These are phyloP conservation scores for Trametes gibbosa DNA, from an alignment of 768 basidiomycete genomes.

Conservation along the genomic window DNA sequence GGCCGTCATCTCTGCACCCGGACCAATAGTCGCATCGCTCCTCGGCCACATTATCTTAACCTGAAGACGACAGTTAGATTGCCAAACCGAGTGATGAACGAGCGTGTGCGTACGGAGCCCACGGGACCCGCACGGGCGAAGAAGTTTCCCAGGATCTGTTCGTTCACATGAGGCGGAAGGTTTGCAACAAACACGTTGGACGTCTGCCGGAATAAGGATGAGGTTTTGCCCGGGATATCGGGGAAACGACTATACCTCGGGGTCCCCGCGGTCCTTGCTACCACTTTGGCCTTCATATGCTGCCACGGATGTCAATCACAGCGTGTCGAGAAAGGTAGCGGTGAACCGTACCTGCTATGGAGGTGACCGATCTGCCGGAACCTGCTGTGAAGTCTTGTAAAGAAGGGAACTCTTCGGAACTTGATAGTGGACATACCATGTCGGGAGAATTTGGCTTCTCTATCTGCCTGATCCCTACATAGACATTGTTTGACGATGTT, in stretches of 20 bases:
- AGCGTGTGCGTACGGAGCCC: conserved; percentile 63
- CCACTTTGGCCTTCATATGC: conserved; percentile 92
- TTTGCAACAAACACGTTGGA: conserved; percentile 97
- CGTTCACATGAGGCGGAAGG: conserved; percentile 82
- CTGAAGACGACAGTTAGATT: conserved; percentile 35
- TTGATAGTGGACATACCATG: conserved; percentile 43
- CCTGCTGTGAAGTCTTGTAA: conserved; percentile 31
- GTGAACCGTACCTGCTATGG: conserved; percentile 69
- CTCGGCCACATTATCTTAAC: conserved; percentile 99
- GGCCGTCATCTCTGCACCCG: conserved; percentile 74
- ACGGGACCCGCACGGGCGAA: conserved; percentile 94
- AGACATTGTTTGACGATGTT: background rate
- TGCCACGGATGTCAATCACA: conserved; percentile 17
- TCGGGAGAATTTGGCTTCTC: conserved; percentile 81
- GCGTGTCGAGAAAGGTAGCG: too few relatives aligned
- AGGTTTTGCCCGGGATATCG: background rate
- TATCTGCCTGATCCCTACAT: conserved; percentile 83
- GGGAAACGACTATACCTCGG: conserved; percentile 44
- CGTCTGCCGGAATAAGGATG: conserved; percentile 50
- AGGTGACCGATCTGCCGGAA: conserved; percentile 78
- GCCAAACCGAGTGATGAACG: background rate
- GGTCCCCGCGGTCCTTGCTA: conserved; percentile 86
- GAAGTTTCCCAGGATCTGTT: conserved; percentile 81
- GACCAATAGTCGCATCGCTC: conserved; percentile 62
- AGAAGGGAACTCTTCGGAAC: background rate